A percentile compares a stretch with the other conserved stretches of the same genome.
phyloP scores from a whole-genome alignment of 176 grass and related monocot species.

The Pontederia paniculata region DNA sequence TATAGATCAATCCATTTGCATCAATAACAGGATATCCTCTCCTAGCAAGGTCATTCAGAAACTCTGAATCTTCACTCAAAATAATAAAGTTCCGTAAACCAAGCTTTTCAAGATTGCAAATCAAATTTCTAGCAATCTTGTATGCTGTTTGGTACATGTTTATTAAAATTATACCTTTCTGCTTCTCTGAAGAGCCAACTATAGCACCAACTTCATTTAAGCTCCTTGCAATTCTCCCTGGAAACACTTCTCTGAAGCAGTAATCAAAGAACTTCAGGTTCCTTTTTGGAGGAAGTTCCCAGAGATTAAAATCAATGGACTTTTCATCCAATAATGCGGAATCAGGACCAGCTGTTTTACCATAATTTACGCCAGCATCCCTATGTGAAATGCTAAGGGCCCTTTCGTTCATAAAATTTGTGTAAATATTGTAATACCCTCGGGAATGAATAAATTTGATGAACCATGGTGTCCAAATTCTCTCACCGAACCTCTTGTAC shows the following conservation, averaged over 20 bases:
- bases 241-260: slow-evolving; percentile 58
- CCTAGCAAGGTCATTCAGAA: slow-evolving; percentile 61
- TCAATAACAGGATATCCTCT: slow-evolving; percentile 83
- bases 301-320: slow-evolving; percentile 55
- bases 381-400: slow-evolving; percentile 84
- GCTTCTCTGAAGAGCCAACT: slow-evolving; percentile 39
- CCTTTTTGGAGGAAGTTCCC: slow-evolving; percentile 41
- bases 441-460: slow-evolving; percentile 85
- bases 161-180: slow-evolving; percentile 46
- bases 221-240: slow-evolving; percentile 44
- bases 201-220: slow-evolving; percentile 54
- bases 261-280: slow-evolving; percentile 74
- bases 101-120: slow-evolving; percentile 74
- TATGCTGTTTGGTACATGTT: slow-evolving; percentile 45
- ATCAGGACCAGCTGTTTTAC: slow-evolving; percentile 82
- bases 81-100: slow-evolving; percentile 59
- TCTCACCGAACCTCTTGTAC: slow-evolving; percentile 95
- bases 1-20: slow-evolving; percentile 32
- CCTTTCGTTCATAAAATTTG: slow-evolving; percentile 72
- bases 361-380: slow-evolving; percentile 91
- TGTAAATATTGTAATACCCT: slow-evolving; percentile 94
- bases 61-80: slow-evolving; percentile 44
- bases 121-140: slow-evolving; percentile 54
- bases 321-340: slow-evolving; percentile 60
- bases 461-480: slow-evolving; percentile 99